Percentiles rank a stretch among this genome's conserved stretches.
These are phyloP conservation scores for Aspergillus pseudoterreus DNA, from an alignment of 2,329 filamentous ascomycete species.

Conservation along the genomic window DNA sequence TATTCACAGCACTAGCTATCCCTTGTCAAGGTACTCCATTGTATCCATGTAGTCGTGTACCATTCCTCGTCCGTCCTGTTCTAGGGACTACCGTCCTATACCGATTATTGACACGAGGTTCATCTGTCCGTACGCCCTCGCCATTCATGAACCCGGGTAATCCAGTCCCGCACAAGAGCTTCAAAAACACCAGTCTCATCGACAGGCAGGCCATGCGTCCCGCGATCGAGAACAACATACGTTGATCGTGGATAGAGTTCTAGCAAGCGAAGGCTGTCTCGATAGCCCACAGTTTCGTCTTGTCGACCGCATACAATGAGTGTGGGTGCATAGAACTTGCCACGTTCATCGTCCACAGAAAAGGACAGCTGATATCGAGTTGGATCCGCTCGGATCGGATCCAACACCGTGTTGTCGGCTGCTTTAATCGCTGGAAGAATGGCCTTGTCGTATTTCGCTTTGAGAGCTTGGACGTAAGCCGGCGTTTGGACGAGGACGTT, in stretches of 20 bases:
- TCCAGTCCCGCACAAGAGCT: constrained; percentile 26
- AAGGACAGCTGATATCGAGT: constrained; percentile 21
- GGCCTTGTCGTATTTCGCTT: constrained; percentile 17
- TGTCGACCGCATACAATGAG: constrained; percentile 27
- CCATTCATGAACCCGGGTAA: constrained; percentile 21
- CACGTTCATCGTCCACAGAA: constrained; percentile 10
- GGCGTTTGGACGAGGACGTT: constrained; percentile 25
- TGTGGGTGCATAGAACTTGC: constrained; percentile 25
- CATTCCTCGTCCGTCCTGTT: no score
- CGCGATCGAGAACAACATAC: constrained; percentile 24
- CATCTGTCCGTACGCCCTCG: constrained; percentile 7
- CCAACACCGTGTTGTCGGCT: constrained; percentile 19
- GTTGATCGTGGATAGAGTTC: constrained; percentile 25
- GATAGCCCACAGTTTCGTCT: constrained; percentile 25
- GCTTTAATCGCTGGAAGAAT: constrained; percentile 15
- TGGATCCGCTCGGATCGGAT: constrained; percentile 25
- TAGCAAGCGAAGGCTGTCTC: constrained; percentile 26
- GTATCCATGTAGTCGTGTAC: no score
- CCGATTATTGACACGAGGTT: background rate
- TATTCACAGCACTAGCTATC: no score
- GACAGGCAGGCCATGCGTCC: constrained; percentile 24
- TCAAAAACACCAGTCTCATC: constrained; percentile 26
- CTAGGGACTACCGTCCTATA: no score
- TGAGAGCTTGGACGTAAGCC: constrained; percentile 19
- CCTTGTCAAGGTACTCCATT: no score